Conservation (phyloP, 306 rosid species). For the Carpinus fangiana region DNA sequence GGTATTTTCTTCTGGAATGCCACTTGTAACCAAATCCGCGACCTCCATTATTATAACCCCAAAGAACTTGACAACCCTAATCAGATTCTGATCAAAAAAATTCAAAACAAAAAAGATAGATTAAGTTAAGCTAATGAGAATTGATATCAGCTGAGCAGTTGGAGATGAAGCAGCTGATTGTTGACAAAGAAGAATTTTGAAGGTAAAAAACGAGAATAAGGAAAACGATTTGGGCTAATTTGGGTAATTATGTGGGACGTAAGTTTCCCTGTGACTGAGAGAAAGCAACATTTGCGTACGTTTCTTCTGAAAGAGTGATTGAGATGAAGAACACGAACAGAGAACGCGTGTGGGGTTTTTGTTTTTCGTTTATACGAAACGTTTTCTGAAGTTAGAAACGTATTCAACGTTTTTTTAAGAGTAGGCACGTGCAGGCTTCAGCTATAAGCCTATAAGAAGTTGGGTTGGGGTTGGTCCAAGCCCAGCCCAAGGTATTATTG, state of each 20-base stretch:
- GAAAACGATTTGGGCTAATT: neutral
- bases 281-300: neutral
- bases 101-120: neutral
- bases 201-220: neutral
- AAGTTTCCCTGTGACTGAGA: neutral
- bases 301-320: neutral
- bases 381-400: neutral
- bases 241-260: neutral
- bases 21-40: conserved; percentile 52
- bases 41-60: conserved; percentile 46
- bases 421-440: neutral
- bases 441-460: neutral
- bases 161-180: conserved; percentile 13
- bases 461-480: neutral
- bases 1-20: conserved; percentile 45
- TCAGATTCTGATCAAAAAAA: conserved; percentile 22
- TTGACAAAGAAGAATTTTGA: neutral
- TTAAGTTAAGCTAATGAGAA: neutral
- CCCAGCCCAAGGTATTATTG: neutral
- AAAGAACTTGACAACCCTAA: conserved; percentile 23
- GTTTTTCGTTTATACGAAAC: neutral
- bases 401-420: neutral
- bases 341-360: neutral
- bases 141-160: neutral
- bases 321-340: neutral